These are phyloP conservation scores for Hylodesmum podocarpum DNA, from an alignment of 306 rosid species.

Conservation along the genomic window DNA sequence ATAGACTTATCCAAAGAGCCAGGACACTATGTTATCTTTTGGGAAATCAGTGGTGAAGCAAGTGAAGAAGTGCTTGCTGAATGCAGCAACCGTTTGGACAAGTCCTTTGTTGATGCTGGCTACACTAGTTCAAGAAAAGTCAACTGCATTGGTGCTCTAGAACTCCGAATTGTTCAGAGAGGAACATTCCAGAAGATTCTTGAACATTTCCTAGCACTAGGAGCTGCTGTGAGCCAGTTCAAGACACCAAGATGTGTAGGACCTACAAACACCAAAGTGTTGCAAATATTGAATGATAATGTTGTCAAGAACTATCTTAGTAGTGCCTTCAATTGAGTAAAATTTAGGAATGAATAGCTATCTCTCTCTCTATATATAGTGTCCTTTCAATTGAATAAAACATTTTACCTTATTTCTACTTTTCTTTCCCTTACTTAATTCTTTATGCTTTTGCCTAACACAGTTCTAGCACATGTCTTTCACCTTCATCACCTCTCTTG, in stretches of 20 bases:
- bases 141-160: slow-evolving; percentile 63
- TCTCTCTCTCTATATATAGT: neutral
- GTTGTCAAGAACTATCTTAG: slow-evolving; percentile 66
- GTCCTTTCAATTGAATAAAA: neutral
- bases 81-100: slow-evolving; percentile 77
- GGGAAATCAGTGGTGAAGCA: slow-evolving; percentile 80
- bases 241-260: slow-evolving; percentile 86
- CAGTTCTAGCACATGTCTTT: neutral
- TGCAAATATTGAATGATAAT: slow-evolving; percentile 64
- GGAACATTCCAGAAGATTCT: slow-evolving; percentile 85
- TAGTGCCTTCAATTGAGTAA: slow-evolving; percentile 51
- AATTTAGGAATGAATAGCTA: slow-evolving; percentile 4
- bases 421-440: neutral
- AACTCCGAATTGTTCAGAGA: slow-evolving; percentile 61
- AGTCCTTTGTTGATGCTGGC: slow-evolving; percentile 71
- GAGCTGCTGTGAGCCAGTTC: slow-evolving; percentile 71
- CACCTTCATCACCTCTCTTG: slow-evolving; percentile 2
- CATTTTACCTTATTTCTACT: neutral
- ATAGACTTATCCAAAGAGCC: slow-evolving; percentile 64
- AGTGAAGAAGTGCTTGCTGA: slow-evolving; percentile 61
- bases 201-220: slow-evolving; percentile 60
- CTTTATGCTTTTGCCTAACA: neutral
- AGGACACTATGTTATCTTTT: slow-evolving; percentile 85
- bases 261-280: slow-evolving; percentile 46
- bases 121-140: slow-evolving; percentile 66